Evolutionary conservation across 371 early-diverging fungal species (phyloP).

Genomic region (Conidiobolus incongruus): DNA sequence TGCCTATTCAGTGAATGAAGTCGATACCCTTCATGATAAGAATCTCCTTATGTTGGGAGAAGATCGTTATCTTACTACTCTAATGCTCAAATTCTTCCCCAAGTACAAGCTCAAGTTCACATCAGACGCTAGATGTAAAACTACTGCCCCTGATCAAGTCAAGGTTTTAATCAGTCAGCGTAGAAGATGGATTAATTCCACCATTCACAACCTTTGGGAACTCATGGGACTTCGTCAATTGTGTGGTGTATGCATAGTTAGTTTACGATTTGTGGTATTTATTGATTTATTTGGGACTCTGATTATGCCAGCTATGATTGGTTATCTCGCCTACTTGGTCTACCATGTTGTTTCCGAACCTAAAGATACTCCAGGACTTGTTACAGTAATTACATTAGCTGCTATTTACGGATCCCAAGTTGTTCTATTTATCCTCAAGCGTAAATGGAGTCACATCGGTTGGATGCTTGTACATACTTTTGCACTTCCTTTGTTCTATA

Average conservation of each 20-base stretch:
- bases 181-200: slow-evolving; percentile 97
- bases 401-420: slow-evolving; percentile 19
- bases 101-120: slow-evolving; percentile 88
- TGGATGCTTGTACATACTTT: slow-evolving; percentile 66
- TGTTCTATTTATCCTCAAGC: slow-evolving; percentile 18
- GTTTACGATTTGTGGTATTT: slow-evolving; percentile 95
- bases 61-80: slow-evolving; percentile 88
- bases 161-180: slow-evolving; percentile 86
- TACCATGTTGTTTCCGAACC: slow-evolving; percentile 28
- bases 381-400: slow-evolving; percentile 28
- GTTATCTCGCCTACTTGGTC: slow-evolving; percentile 58
- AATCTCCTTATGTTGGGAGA: slow-evolving; percentile 67
- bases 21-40: slow-evolving; percentile 94
- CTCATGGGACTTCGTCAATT: slow-evolving; percentile 64
- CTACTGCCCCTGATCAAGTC: slow-evolving; percentile 91
- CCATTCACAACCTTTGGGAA: slow-evolving; percentile 88
- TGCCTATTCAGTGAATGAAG: slow-evolving; percentile 83
- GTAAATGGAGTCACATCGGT: slow-evolving; percentile 35
- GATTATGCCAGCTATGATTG: slow-evolving; percentile 75
- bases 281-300: slow-evolving; percentile 91
- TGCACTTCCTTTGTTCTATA: slow-evolving; percentile 38
- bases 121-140: slow-evolving; percentile 83
- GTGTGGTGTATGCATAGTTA: slow-evolving; percentile 95
- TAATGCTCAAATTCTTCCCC: slow-evolving; percentile 96
- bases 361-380: slow-evolving; percentile 23